Percentiles rank a stretch among this genome's conserved stretches.
These are phyloP conservation scores for Oryza australiensis DNA, from an alignment of 176 grass and related monocot species.

Conservation along the genomic window DNA sequence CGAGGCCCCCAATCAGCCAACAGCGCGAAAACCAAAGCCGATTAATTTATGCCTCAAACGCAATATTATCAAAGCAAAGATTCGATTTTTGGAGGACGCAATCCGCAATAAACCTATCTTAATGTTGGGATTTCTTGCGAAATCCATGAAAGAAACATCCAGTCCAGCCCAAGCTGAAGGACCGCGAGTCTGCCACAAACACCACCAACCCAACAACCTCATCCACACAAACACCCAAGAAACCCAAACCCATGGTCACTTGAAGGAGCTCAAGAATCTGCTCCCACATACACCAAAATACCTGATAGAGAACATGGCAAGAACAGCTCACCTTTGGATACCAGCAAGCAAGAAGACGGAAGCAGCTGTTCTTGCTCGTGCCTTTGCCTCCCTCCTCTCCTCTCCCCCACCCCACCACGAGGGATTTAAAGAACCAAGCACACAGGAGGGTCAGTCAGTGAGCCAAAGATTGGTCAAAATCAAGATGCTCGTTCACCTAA, in stretches of 20 bases:
- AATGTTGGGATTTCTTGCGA: neutral
- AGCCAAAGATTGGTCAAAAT: slow-evolving; percentile 41
- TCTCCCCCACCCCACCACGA: neutral
- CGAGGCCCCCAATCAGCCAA: neutral
- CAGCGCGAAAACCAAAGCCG: neutral
- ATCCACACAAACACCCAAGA: slow-evolving; percentile 4
- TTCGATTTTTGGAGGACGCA: neutral
- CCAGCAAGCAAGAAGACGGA: neutral
- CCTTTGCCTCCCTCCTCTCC: neutral
- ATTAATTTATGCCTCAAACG: neutral
- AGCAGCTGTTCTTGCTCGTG: slow-evolving; percentile 25
- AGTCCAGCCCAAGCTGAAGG: slow-evolving; percentile 7
- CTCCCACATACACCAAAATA: neutral
- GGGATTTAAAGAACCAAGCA: slow-evolving; percentile 36
- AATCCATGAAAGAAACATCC: slow-evolving; percentile 28
- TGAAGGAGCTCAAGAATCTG: slow-evolving; percentile 20
- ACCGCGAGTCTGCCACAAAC: neutral
- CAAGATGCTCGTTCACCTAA: slow-evolving; percentile 51
- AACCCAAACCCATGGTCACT: slow-evolving; percentile 9
- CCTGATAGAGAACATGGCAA: neutral
- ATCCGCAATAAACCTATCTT: neutral
- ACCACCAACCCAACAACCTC: neutral
- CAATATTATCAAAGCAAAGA: neutral
- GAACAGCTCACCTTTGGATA: slow-evolving; percentile 39
- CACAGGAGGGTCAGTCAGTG: neutral